These are phyloP conservation scores for Pestalotiopsis sp. DNA, from an alignment of 2,329 filamentous ascomycete genomes.

Conservation along the genomic window DNA sequence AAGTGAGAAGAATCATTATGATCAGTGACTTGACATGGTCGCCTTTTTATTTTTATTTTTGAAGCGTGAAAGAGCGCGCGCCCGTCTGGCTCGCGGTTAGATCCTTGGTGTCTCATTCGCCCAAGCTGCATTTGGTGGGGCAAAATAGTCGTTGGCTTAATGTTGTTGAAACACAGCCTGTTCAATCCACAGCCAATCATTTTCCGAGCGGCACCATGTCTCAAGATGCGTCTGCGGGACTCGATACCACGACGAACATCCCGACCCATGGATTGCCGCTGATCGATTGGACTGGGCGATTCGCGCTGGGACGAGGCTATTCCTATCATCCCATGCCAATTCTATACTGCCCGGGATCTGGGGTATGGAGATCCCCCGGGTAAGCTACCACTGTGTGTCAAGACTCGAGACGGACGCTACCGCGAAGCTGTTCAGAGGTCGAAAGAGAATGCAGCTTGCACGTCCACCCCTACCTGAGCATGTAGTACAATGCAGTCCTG, in stretches of 20 bases:
- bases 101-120: not conserved
- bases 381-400: not conserved
- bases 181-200: slow-evolving; percentile 29
- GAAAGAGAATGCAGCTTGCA: not conserved
- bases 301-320: slow-evolving; percentile 8
- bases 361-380: slow-evolving; percentile 1
- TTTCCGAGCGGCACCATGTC: slow-evolving; percentile 17
- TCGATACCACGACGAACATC: not conserved
- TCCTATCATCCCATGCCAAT: not conserved
- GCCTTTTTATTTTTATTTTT: not conserved
- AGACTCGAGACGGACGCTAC: not conserved
- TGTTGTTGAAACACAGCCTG: slow-evolving; percentile 28
- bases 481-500: not conserved
- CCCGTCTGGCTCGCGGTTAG: not conserved
- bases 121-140: not conserved
- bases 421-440: not conserved
- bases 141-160: slow-evolving; percentile 7
- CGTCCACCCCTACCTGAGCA: not conserved
- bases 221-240: slow-evolving; percentile 18
- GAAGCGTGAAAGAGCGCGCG: not conserved
- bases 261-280: not conserved
- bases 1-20: not conserved
- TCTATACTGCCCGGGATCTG: slow-evolving; percentile 1
- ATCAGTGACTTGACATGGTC: not conserved
- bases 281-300: slow-evolving; percentile 2